phyloP scores from a whole-genome alignment of 2,329 filamentous ascomycete genomes.

The Hypomyces perniciosus region DNA sequence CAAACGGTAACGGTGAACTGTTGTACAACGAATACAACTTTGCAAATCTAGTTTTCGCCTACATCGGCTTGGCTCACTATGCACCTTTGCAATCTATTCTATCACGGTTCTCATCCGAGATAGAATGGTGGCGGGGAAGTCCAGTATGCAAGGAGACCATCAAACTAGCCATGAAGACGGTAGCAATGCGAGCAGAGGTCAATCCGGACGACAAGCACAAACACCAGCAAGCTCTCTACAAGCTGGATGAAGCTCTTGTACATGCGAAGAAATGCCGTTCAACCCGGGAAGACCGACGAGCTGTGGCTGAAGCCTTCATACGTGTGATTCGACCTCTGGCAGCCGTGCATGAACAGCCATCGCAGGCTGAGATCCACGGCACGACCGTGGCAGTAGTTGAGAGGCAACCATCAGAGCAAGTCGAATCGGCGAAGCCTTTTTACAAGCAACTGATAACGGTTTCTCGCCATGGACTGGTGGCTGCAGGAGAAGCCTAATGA shows the following conservation, averaged over 20 bases:
- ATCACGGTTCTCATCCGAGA: constrained; percentile 23
- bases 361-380: neutral
- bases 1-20: constrained; percentile 31
- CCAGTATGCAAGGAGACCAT: constrained; percentile 32
- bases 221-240: constrained; percentile 21
- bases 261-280: constrained; percentile 20
- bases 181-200: constrained; percentile 21
- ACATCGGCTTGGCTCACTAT: constrained; percentile 28
- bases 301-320: constrained; percentile 18
- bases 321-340: constrained; percentile 8
- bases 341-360: neutral
- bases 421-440: neutral
- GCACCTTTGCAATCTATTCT: constrained; percentile 26
- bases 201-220: constrained; percentile 5
- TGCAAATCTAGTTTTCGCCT: constrained; percentile 29
- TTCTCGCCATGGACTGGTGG: constrained; percentile 6
- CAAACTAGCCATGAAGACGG: constrained; percentile 32
- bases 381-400: neutral
- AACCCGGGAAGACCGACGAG: constrained; percentile 13
- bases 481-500: constrained; percentile 3
- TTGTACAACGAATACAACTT: constrained; percentile 35
- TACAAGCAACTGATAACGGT: neutral
- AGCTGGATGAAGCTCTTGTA: constrained; percentile 20
- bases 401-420: neutral
- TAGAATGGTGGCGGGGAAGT: constrained; percentile 32